Evolutionary conservation across 208 protist genomes (phyloP).

Genomic region (Wallacemonas rigidus): DNA sequence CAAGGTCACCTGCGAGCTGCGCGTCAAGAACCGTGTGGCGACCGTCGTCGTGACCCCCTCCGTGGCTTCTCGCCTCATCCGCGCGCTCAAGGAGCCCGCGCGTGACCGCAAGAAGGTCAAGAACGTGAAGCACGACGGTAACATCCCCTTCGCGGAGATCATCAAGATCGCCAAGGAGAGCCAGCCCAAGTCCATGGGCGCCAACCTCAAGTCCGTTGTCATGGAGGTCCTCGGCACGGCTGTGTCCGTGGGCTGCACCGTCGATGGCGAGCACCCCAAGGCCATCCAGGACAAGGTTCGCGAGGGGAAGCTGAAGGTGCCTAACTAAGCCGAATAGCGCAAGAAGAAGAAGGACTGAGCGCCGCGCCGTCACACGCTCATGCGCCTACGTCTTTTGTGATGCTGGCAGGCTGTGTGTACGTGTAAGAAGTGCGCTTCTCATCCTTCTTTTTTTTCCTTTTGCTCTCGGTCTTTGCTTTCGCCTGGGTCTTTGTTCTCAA

Average conservation of each 20-base stretch:
- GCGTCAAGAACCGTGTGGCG: slow-evolving; percentile 98
- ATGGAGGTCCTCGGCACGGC: slow-evolving; percentile 99
- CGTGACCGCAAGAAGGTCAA: slow-evolving; percentile 99
- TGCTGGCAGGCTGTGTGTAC: no score
- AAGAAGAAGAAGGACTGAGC: slow-evolving; percentile 6
- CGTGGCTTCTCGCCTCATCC: slow-evolving; percentile 97
- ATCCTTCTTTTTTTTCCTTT: no score
- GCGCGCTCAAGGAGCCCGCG: slow-evolving; percentile 98
- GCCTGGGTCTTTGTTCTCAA: no score
- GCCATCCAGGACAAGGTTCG: slow-evolving; percentile 95
- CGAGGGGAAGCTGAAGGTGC: slow-evolving; percentile 93
- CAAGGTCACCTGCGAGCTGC: slow-evolving; percentile 98
- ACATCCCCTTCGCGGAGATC: slow-evolving; percentile 97
- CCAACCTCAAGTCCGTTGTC: slow-evolving; percentile 95
- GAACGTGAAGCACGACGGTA: slow-evolving; percentile 99
- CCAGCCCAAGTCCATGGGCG: slow-evolving; percentile 94
- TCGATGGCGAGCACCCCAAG: slow-evolving; percentile 95
- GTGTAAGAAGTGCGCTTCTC: no score
- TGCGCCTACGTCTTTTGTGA: no score
- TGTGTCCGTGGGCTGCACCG: slow-evolving; percentile 98
- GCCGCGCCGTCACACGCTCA: no score
- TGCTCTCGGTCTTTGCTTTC: no score
- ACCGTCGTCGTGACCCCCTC: slow-evolving; percentile 97
- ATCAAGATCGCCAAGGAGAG: slow-evolving; percentile 97
- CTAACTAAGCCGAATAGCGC: slow-evolving; percentile 83